Conservation (phyloP, 768 basidiomycete species). For the Paxillus rubicundulus region DNA sequence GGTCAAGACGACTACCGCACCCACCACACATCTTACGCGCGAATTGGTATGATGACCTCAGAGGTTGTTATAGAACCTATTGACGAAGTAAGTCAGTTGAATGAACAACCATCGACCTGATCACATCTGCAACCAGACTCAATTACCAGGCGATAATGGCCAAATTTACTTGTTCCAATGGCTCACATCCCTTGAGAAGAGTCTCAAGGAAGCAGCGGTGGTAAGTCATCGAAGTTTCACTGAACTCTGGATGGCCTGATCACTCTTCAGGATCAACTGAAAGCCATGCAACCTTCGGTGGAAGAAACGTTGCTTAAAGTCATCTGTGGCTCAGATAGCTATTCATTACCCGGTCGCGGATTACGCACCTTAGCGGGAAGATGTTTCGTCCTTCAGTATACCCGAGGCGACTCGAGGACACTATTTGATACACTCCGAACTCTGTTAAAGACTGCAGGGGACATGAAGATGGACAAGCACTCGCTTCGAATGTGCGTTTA, state of each 20-base stretch:
- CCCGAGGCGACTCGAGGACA: conserved; percentile 75
- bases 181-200: conserved; percentile 66
- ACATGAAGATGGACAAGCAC: conserved; percentile 71
- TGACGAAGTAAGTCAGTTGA: conserved; percentile 29
- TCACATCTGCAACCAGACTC: conserved; percentile 44
- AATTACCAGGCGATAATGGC: conserved; percentile 69
- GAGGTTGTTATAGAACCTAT: conserved; percentile 27
- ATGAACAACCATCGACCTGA: neutral
- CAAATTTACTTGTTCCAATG: conserved; percentile 86
- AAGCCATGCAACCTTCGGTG: conserved; percentile 56
- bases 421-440: conserved; percentile 84
- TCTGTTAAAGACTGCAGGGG: conserved; percentile 71
- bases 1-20: neutral
- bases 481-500: conserved; percentile 60
- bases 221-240: conserved; percentile 40
- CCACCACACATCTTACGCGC: no score
- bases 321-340: conserved; percentile 57
- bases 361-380: conserved; percentile 74
- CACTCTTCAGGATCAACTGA: conserved; percentile 57
- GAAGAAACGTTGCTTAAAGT: conserved; percentile 68
- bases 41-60: conserved; percentile 18
- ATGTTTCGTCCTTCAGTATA: conserved; percentile 74
- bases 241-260: conserved; percentile 1
- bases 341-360: conserved; percentile 86
- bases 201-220: conserved; percentile 44